Evolutionary conservation across 257 asterid genomes (phyloP), one percentile per base, ranked within the genome.

Genomic region (Perilla frutescens): DNA sequence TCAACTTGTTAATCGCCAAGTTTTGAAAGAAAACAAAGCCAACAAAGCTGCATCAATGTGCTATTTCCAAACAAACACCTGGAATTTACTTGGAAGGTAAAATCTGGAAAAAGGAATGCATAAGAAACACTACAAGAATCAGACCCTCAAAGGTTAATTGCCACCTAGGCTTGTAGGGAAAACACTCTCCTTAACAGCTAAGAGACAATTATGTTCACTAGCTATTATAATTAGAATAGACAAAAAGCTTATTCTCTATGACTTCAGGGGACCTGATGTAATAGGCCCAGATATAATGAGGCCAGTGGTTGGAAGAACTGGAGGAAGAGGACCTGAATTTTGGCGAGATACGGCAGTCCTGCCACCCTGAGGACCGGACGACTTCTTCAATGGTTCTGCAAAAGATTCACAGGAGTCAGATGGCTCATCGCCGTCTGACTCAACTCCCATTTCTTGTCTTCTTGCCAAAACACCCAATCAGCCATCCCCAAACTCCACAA

Each of bases 241-340:
- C 43, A 13, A 34, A 69, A 26, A 29, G 58, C 34, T 36, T 40
- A 3, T 2, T 11, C 13, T 26, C 41, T 40, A 54, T 45, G 20
- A 32, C 26, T 36, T 87, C 44, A 87, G 71, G 6, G 90, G 90
- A 5, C 90, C 93, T 1, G 93, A 85, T 20, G 93, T 80, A 62
- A 87, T 84, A n/a, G 90, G 92, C 20, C 93, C 93, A n/a, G 93
- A 87, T 49, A 90, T 87, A 45, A 87, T 87, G 36, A 87, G 84
- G 54, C 93, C 93, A 2, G 93, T 87, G 45, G 89, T 80, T 2
- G 93, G 93, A 6, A 87, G 85, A 55, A 83, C 86, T 1, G 93
- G 93, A 63, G 90, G 84, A 76, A 85, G 61, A 57, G 90, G 90
- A 8, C 90, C 93, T 11, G 93, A 87, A 51, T 87, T 87, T 60